phyloP scores from a whole-genome alignment of 1,284 basidiomycete species.

The Fomitopsis betulina region DNA sequence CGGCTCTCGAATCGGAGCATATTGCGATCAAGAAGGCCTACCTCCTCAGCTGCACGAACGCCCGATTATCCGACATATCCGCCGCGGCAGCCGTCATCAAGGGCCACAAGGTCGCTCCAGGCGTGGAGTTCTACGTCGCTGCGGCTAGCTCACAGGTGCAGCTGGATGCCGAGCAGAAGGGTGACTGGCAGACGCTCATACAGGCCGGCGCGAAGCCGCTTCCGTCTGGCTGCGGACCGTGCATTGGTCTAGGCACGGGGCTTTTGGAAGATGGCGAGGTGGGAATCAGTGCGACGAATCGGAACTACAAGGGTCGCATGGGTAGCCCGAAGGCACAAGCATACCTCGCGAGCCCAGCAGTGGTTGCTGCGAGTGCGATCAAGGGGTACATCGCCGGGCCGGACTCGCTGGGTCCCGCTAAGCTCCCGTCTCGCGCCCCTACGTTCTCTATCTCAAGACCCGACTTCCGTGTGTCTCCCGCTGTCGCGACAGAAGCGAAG shows the following conservation, averaged over 20 bases:
- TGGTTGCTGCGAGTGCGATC: conserved; percentile 93
- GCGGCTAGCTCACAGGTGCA: conserved; percentile 93
- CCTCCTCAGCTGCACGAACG: conserved; percentile 98
- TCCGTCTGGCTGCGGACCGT: conserved; percentile 96
- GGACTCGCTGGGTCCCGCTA: conserved; percentile 54
- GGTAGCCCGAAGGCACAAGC: conserved; percentile 93
- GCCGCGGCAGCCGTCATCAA: conserved; percentile 88
- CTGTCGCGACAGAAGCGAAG: conserved; percentile 26
- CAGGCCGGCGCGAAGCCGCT: conserved; percentile 88
- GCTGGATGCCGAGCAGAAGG: conserved; percentile 79
- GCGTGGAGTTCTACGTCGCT: conserved; percentile 97
- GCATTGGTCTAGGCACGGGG: conserved; percentile 94
- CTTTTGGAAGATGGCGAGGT: conserved; percentile 91
- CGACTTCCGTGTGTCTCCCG: conserved; percentile 22
- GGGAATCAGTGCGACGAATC: conserved; percentile 96
- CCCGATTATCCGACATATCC: conserved; percentile 91
- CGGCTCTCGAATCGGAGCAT: conserved; percentile 67
- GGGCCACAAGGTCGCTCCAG: conserved; percentile 81
- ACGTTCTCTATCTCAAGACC: conserved; percentile 53
- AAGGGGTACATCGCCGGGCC: conserved; percentile 92
- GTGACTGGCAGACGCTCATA: conserved; percentile 88
- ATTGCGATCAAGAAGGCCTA: conserved; percentile 97
- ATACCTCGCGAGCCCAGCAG: conserved; percentile 94
- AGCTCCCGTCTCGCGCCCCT: conserved; percentile 52
- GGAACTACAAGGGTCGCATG: conserved; percentile 99